A percentile compares a stretch with the other conserved stretches of the same genome.
phyloP scores from a whole-genome alignment of 805 yeast genomes.

The Teunomyces panamensis region DNA sequence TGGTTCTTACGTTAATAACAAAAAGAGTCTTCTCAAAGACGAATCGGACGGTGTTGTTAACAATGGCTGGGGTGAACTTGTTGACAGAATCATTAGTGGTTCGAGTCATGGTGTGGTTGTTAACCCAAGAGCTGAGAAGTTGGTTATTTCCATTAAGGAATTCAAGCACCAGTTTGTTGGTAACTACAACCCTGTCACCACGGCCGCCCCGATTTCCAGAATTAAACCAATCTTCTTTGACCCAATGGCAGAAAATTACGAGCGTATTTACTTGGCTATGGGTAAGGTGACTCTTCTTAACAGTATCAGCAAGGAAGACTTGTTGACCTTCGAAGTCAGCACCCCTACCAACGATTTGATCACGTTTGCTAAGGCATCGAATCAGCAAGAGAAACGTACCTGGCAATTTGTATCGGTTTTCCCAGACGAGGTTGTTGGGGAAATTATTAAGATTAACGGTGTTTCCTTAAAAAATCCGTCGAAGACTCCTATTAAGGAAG shows the following conservation, averaged over 20 bases:
- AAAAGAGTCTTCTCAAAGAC: conserved; percentile 23
- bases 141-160: conserved; percentile 72
- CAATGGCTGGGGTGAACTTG: conserved; percentile 87
- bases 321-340: conserved; percentile 52
- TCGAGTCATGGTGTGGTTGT: conserved; percentile 74
- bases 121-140: conserved; percentile 73
- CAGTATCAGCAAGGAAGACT: conserved; percentile 32
- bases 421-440: conserved; percentile 72
- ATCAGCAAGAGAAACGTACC: conserved; percentile 45
- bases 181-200: conserved; percentile 23
- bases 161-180: conserved; percentile 47
- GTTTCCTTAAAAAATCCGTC: conserved; percentile 40
- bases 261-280: conserved; percentile 56
- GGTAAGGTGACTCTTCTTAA: conserved; percentile 45
- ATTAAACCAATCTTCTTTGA: conserved; percentile 65
- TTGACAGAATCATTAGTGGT: conserved; percentile 74
- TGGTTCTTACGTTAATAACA: conserved; percentile 59
- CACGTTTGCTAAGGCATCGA: conserved; percentile 65
- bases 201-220: conserved; percentile 55
- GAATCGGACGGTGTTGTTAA: conserved; percentile 27
- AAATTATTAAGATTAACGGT: conserved; percentile 62
- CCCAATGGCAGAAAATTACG: conserved; percentile 57
- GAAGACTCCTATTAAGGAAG: conserved; percentile 43
- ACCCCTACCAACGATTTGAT: conserved; percentile 50
- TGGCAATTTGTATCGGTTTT: conserved; percentile 77